These are phyloP conservation scores for Voacanga thouarsii DNA, from an alignment of 257 asterid species.

Conservation along the genomic window DNA sequence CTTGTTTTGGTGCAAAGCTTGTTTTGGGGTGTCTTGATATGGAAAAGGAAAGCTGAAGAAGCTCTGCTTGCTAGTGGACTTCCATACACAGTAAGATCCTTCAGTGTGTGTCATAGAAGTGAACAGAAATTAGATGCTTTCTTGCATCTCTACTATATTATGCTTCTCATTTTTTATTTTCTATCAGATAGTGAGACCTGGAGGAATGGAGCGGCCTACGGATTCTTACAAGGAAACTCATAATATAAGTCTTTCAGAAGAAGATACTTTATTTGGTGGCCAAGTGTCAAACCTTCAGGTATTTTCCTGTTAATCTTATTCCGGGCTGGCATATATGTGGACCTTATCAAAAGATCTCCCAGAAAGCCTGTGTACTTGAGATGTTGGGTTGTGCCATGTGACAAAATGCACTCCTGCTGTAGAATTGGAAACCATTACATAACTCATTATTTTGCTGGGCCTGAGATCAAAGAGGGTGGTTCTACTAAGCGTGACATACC, in stretches of 20 bases:
- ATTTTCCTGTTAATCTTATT: conserved; percentile 13
- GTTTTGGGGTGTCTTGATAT: conserved; percentile 91
- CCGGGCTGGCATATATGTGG: background rate
- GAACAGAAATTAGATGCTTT: background rate
- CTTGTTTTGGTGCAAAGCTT: conserved; percentile 35
- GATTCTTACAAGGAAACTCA: conserved; percentile 95
- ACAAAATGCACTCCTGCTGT: background rate
- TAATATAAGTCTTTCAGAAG: conserved; percentile 64
- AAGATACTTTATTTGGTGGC: conserved; percentile 92
- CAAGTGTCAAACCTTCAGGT: conserved; percentile 96
- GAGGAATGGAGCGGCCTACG: conserved; percentile 98
- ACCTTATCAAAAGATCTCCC: background rate
- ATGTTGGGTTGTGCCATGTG: background rate
- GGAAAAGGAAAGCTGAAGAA: conserved; percentile 98
- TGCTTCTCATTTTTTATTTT: conserved; percentile 18
- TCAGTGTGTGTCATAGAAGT: conserved; percentile 1
- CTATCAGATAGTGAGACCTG: conserved; percentile 87
- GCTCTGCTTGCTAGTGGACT: conserved; percentile 83
- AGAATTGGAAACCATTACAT: background rate
- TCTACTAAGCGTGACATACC: background rate
- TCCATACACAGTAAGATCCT: conserved; percentile 75
- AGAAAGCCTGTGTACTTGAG: background rate
- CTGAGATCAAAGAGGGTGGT: background rate
- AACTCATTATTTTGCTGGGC: background rate
- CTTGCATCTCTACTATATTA: conserved; percentile 3